Evolutionary conservation across 345 rosid species (phyloP), one percentile per base, ranked within the genome.

Genomic region (Acer yangbiense): DNA sequence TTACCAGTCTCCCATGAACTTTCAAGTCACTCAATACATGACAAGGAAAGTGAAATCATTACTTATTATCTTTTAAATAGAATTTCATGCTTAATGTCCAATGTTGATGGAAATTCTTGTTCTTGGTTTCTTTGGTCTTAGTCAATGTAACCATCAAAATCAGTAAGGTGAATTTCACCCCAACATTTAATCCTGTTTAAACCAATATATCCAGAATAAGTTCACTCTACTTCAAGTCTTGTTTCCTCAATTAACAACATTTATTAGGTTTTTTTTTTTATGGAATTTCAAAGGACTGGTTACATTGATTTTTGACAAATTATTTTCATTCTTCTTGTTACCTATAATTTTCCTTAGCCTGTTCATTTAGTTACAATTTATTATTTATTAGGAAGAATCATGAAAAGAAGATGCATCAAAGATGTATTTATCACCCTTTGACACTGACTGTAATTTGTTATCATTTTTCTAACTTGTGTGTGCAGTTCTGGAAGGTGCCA

Each of bases 401-500:
- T 39, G 17, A 21, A 13, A 6, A n/a, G 16, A 61, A n/a, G 41
- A 9, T 27, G 67, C 52, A 32, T 73, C 17, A 62, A 77, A 43
- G 29, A 48, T 44, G 4, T 61, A 9, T 50, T 52, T 61, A 29
- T 46, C 35, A 68, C 48, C 44, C 17, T 17, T 60, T 25, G 57
- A 64, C 14, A 29, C 20, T 32, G 25, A 21, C 18, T 20, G 44
- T 23, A 43, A 23, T 9, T 57, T 7, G 2, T 43, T 43, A 63
- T 65, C 62, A 76, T 39, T 72, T 23, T 66, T 69, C 58, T 63
- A 14, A 63, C 16, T 43, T 69, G 64, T 66, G 46, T 73, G 27
- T 83, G 86, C 89, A 94, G 97, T 86, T 94, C 98, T 32, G 97
- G 97, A 48, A 91, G 85, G 88, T 94, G 98, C 80, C 98, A 94